These are phyloP conservation scores for Sanghuangporus sanghuang DNA, from an alignment of 1,284 basidiomycete species.

Conservation along the genomic window DNA sequence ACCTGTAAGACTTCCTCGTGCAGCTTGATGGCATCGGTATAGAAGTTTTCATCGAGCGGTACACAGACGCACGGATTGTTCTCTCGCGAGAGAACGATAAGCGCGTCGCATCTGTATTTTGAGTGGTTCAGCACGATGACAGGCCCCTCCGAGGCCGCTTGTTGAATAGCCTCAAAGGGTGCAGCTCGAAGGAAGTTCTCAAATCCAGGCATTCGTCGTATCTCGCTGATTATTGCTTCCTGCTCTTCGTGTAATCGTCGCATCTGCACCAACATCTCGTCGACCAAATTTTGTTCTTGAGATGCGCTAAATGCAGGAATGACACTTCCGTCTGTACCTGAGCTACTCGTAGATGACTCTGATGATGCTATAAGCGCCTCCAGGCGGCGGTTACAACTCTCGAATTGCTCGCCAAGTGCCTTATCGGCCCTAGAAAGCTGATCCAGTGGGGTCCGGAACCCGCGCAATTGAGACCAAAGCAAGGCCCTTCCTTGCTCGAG, in stretches of 20 bases:
- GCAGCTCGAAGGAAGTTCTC: slow-evolving; percentile 7
- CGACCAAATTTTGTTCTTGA: background rate
- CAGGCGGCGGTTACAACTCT: background rate
- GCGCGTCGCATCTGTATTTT: slow-evolving; percentile 1
- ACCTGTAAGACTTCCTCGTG: background rate
- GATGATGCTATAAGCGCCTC: background rate
- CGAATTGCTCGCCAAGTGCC: background rate
- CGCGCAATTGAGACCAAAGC: slow-evolving; percentile 1
- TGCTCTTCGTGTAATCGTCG: background rate
- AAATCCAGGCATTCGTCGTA: slow-evolving; percentile 13
- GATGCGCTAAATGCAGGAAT: background rate
- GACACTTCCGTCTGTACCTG: background rate
- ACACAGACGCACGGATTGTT: background rate
- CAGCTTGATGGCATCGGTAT: background rate
- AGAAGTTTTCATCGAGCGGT: background rate
- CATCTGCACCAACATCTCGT: background rate
- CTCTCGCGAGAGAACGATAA: background rate
- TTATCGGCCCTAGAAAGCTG: background rate
- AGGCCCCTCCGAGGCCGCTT: slow-evolving; percentile 10
- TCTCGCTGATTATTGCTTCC: background rate
- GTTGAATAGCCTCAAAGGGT: slow-evolving; percentile 9
- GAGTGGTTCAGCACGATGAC: slow-evolving; percentile 6
- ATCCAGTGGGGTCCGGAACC: background rate
- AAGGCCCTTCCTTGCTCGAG: slow-evolving; percentile 7
- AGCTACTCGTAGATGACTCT: background rate